Evolutionary conservation across 1,284 basidiomycete species (phyloP).

Genomic region (Pyrrhoderma noxium): DNA sequence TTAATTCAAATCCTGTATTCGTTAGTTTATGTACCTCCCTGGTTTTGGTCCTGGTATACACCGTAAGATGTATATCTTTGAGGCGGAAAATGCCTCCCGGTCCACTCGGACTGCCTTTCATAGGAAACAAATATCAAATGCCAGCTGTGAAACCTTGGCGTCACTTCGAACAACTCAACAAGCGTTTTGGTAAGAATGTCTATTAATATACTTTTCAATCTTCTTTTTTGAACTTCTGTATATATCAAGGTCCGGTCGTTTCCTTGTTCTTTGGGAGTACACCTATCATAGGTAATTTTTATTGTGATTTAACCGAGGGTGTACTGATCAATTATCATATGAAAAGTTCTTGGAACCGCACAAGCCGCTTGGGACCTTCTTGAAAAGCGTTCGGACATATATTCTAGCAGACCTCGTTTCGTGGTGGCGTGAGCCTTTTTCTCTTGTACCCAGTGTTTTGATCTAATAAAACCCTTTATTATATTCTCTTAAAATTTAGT

Average conservation of each 20-base stretch:
- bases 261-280: conserved; percentile 47
- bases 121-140: conserved; percentile 43
- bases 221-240: neutral
- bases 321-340: neutral
- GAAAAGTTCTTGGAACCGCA: conserved; percentile 40
- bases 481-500: conserved; percentile 21
- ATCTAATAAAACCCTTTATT: neutral
- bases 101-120: conserved; percentile 35
- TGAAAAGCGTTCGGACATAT: conserved; percentile 45
- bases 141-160: conserved; percentile 42
- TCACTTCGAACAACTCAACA: conserved; percentile 43
- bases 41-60: neutral
- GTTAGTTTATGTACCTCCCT: neutral
- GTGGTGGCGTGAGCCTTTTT: conserved; percentile 32
- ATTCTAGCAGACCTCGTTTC: conserved; percentile 44
- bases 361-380: conserved; percentile 47
- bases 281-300: conserved; percentile 35
- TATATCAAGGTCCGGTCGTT: conserved; percentile 38
- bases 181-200: conserved; percentile 34
- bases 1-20: too few species aligned
- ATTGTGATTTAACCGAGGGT: conserved; percentile 17
- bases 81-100: conserved; percentile 36
- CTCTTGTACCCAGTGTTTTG: neutral
- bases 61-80: neutral
- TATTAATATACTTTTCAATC: too few species aligned